Base-by-base conservation (phyloP, 768 basidiomycete species). In the Kwoniella sp. region DNA sequence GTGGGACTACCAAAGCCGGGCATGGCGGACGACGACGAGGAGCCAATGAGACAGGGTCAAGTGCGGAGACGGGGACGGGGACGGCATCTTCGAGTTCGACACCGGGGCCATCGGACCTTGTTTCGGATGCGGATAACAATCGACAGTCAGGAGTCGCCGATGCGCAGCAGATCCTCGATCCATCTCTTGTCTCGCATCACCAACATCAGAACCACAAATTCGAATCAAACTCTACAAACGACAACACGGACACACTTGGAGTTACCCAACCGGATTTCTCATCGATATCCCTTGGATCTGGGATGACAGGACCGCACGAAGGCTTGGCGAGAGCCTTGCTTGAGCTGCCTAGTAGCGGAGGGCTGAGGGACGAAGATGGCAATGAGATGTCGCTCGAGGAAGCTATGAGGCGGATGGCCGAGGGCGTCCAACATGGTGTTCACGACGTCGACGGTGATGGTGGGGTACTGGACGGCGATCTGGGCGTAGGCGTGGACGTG, bases 311-410 rank as follows among this genome's bases (percentile, higher is more conserved):
- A 20, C 38, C 57, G 5, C 61, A 68, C 51, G 66, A 68, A 63
- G 66, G 66, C 25, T 25, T 68, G 31, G 66, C 66, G 1, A 26
- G 66, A 25, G 66, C 66, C 15, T 63, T 68, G 47, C 31, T 68
- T n/a, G 47, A 57, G 11, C 37, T 68, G 28, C 66, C 66, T 1
- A 67, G 66, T 48, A 55, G 56, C 3, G 63, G 63, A 0, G 58
- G 58, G 23, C 23, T 65, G 56, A 58, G 63, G 29, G 63, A 65
- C 23, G 63, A 65, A 25, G 63, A 65, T 65, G 63, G 63, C 5
- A 58, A 65, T 58, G 63, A 65, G 38, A 65, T 65, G 63, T 53
- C 52, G 20, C 17, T 66, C 12, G 59, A 60, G 45, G 65, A 66
- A 45, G 65, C 58, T 11, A 67, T 62, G 66, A 56, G 55, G 50